phyloP scores from a whole-genome alignment of 192 early-diverging fungal species.

The Phycomyces nitens region DNA sequence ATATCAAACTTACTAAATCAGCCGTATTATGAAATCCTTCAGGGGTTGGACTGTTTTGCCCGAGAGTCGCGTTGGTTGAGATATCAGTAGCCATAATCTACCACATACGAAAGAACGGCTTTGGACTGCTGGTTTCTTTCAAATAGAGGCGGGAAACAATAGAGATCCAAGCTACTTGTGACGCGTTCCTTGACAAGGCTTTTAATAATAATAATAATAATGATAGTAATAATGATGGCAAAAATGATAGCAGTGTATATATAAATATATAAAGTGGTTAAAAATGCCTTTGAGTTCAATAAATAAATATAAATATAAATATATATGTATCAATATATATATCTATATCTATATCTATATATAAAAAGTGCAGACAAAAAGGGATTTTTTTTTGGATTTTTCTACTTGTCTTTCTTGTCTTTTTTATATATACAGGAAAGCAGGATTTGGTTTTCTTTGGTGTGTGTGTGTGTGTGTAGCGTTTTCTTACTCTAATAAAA shows the following conservation, averaged over 20 bases:
- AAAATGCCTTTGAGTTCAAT: too few species aligned
- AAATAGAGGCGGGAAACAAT: background rate
- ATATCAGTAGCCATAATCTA: constrained; percentile 5
- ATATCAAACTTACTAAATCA: background rate
- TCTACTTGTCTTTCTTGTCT: too few species aligned
- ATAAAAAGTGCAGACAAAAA: too few species aligned
- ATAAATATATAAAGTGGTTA: too few species aligned
- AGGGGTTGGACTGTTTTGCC: constrained; percentile 2
- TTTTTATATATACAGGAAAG: too few species aligned
- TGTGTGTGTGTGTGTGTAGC: background rate
- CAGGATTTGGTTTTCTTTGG: too few species aligned
- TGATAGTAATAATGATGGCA: background rate
- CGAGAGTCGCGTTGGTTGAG: constrained; percentile 1
- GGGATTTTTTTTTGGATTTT: too few species aligned
- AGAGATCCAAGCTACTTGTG: background rate
- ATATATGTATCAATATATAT: too few species aligned
- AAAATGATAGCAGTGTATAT: background rate
- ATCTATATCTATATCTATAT: too few species aligned
- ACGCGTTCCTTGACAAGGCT: constrained; percentile 1
- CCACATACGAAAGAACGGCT: background rate
- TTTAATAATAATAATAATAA: constrained; percentile 2
- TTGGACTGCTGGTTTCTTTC: background rate
- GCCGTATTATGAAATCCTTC: constrained; percentile 1
- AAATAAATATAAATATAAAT: too few species aligned
- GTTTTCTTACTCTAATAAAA: background rate